Evolutionary conservation across 768 basidiomycete genomes (phyloP), one percentile per base, ranked within the genome.

Genomic region (Russula lepida): DNA sequence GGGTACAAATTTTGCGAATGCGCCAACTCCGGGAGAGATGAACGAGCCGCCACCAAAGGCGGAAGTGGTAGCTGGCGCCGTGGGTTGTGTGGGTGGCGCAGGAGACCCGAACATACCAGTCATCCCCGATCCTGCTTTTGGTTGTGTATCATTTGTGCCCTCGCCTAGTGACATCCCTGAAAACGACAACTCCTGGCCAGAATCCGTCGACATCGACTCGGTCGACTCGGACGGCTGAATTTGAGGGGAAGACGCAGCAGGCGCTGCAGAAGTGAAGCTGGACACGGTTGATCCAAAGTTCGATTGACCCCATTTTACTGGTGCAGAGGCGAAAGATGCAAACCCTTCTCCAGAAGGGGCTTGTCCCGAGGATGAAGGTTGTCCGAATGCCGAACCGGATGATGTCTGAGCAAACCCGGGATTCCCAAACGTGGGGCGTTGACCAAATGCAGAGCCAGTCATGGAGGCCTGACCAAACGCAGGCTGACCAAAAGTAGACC

Each of bases 1-100:
- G 37, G 60, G 62, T 33, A 30, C 49, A 21, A 47, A 52, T 7
- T 65, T 69, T 9, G 66, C 68, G 54, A 72, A 73, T 4, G 71
- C 68, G 3, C 73, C 73, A 33, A 72, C 70, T 0, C 73, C 73
- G 0, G 69, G 66, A 1, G 68, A 66, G 15, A 71, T 65, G 44
- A 68, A 65, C 23, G 59, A 60, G 23, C 69, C 64, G 2, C 66
- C 8, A 21, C 61, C 63, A 39, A 49, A 55, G 6, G 66, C 59
- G 11, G 58, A 66, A 25, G 60, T 52, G 3, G 50, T 35, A 21
- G 55, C 27, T 35, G 60, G 25, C 6, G 44, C 6, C 19, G 33
- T 28, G 11, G 60, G 7, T 19, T 53, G 60, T 23, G 57, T 55
- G 4, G 64, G n/a, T 3, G 67, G 50, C 17, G 61, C 47, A 32